These are phyloP conservation scores for Stagonosporopsis chrysanthemi DNA, from an alignment of 2,329 filamentous ascomycete species.

Conservation along the genomic window DNA sequence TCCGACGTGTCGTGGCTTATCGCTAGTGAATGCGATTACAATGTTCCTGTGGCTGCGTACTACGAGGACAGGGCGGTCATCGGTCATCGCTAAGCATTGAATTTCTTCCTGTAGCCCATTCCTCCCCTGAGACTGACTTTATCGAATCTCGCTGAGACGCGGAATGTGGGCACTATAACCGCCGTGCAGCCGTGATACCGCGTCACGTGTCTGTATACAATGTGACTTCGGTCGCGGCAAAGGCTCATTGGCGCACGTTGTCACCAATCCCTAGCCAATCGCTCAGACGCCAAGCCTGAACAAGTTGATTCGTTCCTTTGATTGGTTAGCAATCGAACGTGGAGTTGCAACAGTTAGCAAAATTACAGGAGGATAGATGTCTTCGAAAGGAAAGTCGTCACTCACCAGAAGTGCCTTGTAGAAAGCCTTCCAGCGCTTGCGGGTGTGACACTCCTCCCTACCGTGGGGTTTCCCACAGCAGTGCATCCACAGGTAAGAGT, in stretches of 20 bases:
- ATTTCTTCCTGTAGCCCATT: neutral
- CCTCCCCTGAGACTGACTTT: neutral
- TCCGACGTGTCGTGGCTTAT: too few species aligned
- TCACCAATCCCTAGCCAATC: conserved; percentile 34
- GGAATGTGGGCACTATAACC: too few species aligned
- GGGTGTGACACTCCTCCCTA: conserved; percentile 20
- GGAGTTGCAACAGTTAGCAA: too few species aligned
- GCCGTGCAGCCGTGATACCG: neutral
- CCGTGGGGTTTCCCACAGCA: too few species aligned
- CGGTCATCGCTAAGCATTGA: neutral
- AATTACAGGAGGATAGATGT: conserved; percentile 15
- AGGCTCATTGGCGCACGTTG: conserved; percentile 30
- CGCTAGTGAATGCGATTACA: neutral
- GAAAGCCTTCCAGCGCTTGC: conserved; percentile 31
- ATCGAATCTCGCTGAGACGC: neutral
- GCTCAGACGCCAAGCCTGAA: conserved; percentile 18
- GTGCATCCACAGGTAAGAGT: too few species aligned
- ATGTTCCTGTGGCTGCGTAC: conserved; percentile 3
- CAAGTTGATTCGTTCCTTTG: neutral
- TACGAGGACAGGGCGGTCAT: neutral
- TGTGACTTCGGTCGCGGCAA: conserved; percentile 30
- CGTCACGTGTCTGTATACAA: conserved; percentile 15
- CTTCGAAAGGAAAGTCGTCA: conserved; percentile 10
- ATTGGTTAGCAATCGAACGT: conserved; percentile 14
- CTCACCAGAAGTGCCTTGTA: conserved; percentile 22